Evolutionary conservation across 306 rosid species (phyloP), one percentile per base, ranked within the genome.

Genomic region (Gillenia trifoliata): DNA sequence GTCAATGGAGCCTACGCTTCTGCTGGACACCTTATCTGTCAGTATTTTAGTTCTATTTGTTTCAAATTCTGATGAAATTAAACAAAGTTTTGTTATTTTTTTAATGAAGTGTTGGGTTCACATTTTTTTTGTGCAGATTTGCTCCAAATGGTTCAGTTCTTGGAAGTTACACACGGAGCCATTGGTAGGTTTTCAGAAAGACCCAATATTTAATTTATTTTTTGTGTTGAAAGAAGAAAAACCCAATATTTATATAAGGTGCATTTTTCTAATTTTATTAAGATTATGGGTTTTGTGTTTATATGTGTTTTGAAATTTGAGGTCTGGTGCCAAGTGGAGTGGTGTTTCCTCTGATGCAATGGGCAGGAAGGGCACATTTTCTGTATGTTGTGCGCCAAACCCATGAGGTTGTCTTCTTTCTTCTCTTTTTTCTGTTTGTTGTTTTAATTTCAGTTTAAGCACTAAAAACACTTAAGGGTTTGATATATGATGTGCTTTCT

Each of bases 301-400:
- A 10, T 62, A 52, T 47, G 10, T 29, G 40, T 61, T 40, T 3
- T 75, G 77, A 54, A 65, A 78, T 77, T 79, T 45, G 62, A 91
- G 98, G 98, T 29, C 54, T 94, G 62, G 98, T 94, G 47, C 98
- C 98, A 11, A 94, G 95, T 50, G 96, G 98, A 61, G 85, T 79
- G 61, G 59, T 90, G 85, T 83, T 91, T 83, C 94, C 98, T 81
- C 80, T 92, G 66, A 84, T 94, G 95, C 97, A 94, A 85, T 94
- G 99, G 99, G 89, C 85, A 47, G 99, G 99, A 73, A 90, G 92
- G 87, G 72, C 80, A 22, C 92, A 94, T 55, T 90, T 90, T 87
- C 66, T 90, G 78, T 77, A 83, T 4, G 63, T 94, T 82, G 83
- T 94, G 78, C 68, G 72, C 25, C 86, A 77, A 75, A 69, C 85